Conservation (phyloP, 495 filamentous ascomycete species). For the Rhypophila decipiens region DNA sequence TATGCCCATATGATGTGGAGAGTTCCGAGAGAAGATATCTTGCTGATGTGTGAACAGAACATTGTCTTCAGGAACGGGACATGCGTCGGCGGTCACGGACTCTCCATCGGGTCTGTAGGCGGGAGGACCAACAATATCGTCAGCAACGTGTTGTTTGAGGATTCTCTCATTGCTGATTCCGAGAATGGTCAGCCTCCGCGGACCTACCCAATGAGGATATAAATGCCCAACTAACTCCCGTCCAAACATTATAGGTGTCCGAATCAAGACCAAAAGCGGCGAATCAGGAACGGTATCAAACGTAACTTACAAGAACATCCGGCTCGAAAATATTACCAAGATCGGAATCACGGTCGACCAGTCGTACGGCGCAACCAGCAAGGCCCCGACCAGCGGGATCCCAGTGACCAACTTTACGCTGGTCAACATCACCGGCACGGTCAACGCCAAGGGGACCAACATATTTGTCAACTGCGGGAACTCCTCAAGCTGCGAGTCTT, state of each 20-base stretch:
- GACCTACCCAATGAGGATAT: background rate
- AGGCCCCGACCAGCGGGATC: slow-evolving; percentile 51
- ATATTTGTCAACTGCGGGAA: slow-evolving; percentile 51
- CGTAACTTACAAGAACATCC: slow-evolving; percentile 56
- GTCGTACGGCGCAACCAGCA: slow-evolving; percentile 62
- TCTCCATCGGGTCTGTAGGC: slow-evolving; percentile 65
- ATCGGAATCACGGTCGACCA: slow-evolving; percentile 66
- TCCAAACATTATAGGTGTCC: slow-evolving; percentile 26
- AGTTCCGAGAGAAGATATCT: background rate
- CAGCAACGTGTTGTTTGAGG: slow-evolving; percentile 32
- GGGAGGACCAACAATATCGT: slow-evolving; percentile 57
- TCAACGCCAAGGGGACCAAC: slow-evolving; percentile 33
- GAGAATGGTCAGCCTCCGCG: slow-evolving; percentile 42
- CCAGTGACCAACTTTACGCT: slow-evolving; percentile 55
- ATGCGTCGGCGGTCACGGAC: slow-evolving; percentile 58
- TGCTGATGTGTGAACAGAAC: slow-evolving; percentile 15
- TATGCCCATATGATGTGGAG: background rate
- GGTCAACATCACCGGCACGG: slow-evolving; percentile 45
- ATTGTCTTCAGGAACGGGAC: slow-evolving; percentile 49
- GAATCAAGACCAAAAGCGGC: slow-evolving; percentile 58
- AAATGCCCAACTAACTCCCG: background rate
- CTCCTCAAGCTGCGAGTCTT: slow-evolving; percentile 41
- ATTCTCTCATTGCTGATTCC: slow-evolving; percentile 44
- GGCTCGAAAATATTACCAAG: slow-evolving; percentile 48
- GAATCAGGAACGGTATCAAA: slow-evolving; percentile 51